Evolutionary conservation across 331 rosid genomes (phyloP), one percentile per base, ranked within the genome.

Genomic region (Rosa hybrid): DNA sequence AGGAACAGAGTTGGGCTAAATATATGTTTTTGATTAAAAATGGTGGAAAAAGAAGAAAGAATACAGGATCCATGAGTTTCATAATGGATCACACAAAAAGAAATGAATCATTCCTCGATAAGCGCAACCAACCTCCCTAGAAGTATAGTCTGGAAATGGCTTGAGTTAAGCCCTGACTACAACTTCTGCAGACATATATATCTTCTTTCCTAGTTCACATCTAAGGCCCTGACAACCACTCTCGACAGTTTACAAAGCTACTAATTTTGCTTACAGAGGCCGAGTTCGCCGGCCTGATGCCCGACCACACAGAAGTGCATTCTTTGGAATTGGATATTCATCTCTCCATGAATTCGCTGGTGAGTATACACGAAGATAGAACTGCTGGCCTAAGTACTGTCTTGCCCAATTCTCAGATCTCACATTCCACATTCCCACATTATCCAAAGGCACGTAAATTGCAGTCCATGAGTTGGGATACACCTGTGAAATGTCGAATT

Each of bases 391-490:
- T 69, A 93, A 84, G 74, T 93, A 93, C 73, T 88, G 94, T 68
- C 90, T 83, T n/a, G 45, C 92, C 94, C 97, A 89, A 48, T 88
- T 84, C 79, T 93, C 90, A 1, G 98, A 93, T 56, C 98, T 87
- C 27, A 91, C 75, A 60, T 91, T 91, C 97, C 97, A 93, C 93
- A 93, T 89, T 27, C 97, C 98, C 62, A 91, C 97, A 14, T 90
- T 93, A 85, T 93, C 98, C 87, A 93, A 82, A 27, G 98, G 89
- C 85, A 93, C 77, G 86, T 88, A 91, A 49, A 93, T 83, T 70
- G 97, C 97, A 27, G 85, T 93, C 98, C 97, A 93, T 76, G 94
- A 93, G 65, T 79, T 82, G 6, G 97, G 97, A 83, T 93, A 93
- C n/a, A 91, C 96, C 94, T 93, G 84, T 70, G 34, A 59, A 39